Percentiles rank a stretch among this genome's conserved stretches.
Conservation (phyloP, 1,284 basidiomycete species). For the Coriolopsis trogii region DNA sequence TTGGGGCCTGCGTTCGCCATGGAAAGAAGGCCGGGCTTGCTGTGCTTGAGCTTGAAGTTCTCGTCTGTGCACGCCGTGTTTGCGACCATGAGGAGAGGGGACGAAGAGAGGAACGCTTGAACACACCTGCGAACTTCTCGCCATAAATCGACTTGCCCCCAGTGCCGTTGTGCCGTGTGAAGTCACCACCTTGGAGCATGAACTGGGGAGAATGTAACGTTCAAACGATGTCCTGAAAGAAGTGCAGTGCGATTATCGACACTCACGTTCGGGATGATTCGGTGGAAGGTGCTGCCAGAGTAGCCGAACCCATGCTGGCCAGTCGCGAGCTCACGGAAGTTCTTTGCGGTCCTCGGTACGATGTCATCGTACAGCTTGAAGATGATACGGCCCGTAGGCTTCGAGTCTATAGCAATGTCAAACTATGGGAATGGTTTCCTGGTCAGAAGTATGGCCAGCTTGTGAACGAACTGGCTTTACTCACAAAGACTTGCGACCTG, state of each 20-base stretch:
- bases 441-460: not conserved
- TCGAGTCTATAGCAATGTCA: constrained; percentile 75
- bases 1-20: constrained; percentile 86
- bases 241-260: not conserved
- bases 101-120: not conserved
- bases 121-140: constrained; percentile 69
- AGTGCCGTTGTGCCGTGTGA: constrained; percentile 53
- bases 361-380: constrained; percentile 73
- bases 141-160: constrained; percentile 95
- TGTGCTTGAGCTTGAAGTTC: constrained; percentile 83
- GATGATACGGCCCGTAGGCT: constrained; percentile 73
- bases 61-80: constrained; percentile 59
- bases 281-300: constrained; percentile 76
- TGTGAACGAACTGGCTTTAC: constrained; percentile 20
- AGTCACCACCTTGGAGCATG: constrained; percentile 87
- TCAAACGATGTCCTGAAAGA: not conserved
- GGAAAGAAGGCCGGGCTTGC: constrained; percentile 80
- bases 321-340: constrained; percentile 78
- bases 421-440: constrained; percentile 56
- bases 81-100: not conserved
- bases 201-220: constrained; percentile 48
- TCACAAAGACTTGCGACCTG: constrained; percentile 56
- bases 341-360: constrained; percentile 77
- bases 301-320: constrained; percentile 80
- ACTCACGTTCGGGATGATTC: constrained; percentile 72